A percentile compares a stretch with the other conserved stretches of the same genome.
phyloP scores from a whole-genome alignment of 148 eudicot species.

The Chenopodium suecicum region DNA sequence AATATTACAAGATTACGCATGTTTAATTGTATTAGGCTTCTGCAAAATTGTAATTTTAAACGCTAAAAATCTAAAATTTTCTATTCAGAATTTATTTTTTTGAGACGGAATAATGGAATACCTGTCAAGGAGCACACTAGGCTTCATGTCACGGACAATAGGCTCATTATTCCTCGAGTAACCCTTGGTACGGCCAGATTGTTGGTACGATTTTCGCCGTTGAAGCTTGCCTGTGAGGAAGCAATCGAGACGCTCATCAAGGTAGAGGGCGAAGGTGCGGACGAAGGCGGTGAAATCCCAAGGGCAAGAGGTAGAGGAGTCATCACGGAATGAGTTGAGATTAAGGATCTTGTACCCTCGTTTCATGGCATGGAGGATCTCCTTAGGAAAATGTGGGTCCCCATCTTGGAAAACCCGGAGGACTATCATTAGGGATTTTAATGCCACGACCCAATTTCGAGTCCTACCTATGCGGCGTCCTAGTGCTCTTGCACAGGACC shows the following conservation, averaged over 20 bases:
- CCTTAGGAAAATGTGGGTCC: constrained; percentile 89
- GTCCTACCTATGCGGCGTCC: constrained; percentile 83
- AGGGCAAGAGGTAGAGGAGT: constrained; percentile 56
- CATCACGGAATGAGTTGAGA: constrained; percentile 60
- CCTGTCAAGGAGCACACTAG: constrained; percentile 63
- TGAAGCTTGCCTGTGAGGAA: constrained; percentile 89
- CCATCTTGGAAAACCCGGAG: constrained; percentile 83
- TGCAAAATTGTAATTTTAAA: not conserved
- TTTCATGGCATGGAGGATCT: constrained; percentile 82
- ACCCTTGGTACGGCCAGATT: constrained; percentile 3
- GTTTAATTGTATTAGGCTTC: not conserved
- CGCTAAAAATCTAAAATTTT: not conserved
- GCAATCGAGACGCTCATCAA: constrained; percentile 83
- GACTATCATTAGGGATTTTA: constrained; percentile 69
- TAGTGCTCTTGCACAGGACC: constrained; percentile 68
- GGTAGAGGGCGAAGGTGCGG: constrained; percentile 64
- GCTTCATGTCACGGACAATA: constrained; percentile 69
- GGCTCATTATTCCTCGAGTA: constrained; percentile 18
- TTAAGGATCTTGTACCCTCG: constrained; percentile 76
- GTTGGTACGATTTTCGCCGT: constrained; percentile 30
- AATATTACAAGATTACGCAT: no score
- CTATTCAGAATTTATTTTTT: no score
- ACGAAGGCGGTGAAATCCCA: constrained; percentile 91
- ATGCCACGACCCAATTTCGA: constrained; percentile 75
- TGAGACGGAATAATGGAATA: not conserved